These are phyloP conservation scores for Colletotrichum musicola DNA, from an alignment of 2,329 filamentous ascomycete species.

Conservation along the genomic window DNA sequence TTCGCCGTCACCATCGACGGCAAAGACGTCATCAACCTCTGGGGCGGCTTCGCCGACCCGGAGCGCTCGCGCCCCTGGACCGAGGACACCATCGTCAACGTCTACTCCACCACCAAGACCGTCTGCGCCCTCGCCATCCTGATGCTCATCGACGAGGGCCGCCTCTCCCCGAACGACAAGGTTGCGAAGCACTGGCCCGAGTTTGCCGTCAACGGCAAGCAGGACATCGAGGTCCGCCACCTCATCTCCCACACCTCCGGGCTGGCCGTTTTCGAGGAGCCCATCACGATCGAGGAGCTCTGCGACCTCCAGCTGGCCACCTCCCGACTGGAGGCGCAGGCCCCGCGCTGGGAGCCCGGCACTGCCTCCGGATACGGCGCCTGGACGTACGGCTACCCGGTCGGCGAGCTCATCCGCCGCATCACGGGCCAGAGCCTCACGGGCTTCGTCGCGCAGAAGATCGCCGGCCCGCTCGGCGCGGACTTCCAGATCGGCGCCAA, in stretches of 20 bases:
- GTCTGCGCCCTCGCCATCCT: slow-evolving; percentile 52
- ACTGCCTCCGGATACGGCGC: slow-evolving; percentile 58
- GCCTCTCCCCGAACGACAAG: slow-evolving; percentile 51
- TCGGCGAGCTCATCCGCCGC: slow-evolving; percentile 58
- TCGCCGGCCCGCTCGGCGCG: slow-evolving; percentile 56
- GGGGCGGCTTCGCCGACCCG: slow-evolving; percentile 54
- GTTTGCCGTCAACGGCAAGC: slow-evolving; percentile 56
- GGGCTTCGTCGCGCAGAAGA: slow-evolving; percentile 53
- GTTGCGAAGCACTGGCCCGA: slow-evolving; percentile 61
- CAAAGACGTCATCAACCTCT: slow-evolving; percentile 57
- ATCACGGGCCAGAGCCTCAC: slow-evolving; percentile 54
- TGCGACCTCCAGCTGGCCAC: slow-evolving; percentile 47
- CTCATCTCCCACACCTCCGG: slow-evolving; percentile 56
- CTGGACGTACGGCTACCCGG: slow-evolving; percentile 53
- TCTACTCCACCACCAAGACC: slow-evolving; percentile 57
- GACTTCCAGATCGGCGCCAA: slow-evolving; percentile 60
- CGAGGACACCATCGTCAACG: slow-evolving; percentile 53
- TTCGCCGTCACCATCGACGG: slow-evolving; percentile 56
- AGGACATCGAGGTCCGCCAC: slow-evolving; percentile 54
- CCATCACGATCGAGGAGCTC: slow-evolving; percentile 48
- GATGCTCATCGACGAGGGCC: slow-evolving; percentile 54
- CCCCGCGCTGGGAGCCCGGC: slow-evolving; percentile 59
- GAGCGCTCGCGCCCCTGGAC: slow-evolving; percentile 50
- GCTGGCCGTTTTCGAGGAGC: slow-evolving; percentile 49
- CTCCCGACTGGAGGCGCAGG: slow-evolving; percentile 53